These are phyloP conservation scores for Pinus tabuliformis DNA, from an alignment of 75 land plant genomes.

Conservation along the genomic window DNA sequence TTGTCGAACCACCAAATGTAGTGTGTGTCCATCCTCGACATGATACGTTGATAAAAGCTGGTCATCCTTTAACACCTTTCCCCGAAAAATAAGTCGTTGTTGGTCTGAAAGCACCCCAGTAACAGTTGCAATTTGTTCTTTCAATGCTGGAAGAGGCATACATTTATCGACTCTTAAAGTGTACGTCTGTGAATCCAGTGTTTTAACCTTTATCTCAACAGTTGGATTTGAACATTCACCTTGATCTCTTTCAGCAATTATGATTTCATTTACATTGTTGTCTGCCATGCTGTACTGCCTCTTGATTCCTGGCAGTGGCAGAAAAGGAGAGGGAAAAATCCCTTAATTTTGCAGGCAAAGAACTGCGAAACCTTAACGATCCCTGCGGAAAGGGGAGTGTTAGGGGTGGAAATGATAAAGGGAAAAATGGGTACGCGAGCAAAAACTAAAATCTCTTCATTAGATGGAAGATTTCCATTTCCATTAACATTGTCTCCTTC, in stretches of 20 bases:
- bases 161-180: constrained; percentile 65
- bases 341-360: too few species aligned
- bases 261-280: constrained; percentile 1
- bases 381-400: too few species aligned
- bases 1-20: too few species aligned
- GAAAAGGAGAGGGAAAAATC: too few species aligned
- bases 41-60: constrained; percentile 87
- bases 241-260: constrained; percentile 10
- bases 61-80: constrained; percentile 94
- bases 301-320: neutral
- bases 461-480: neutral
- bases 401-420: too few species aligned
- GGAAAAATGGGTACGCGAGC: too few species aligned
- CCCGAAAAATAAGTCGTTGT: constrained; percentile 91
- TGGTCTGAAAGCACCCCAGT: constrained; percentile 87
- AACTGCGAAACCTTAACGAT: too few species aligned
- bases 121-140: constrained; percentile 78
- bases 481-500: neutral
- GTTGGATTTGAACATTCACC: constrained; percentile 45
- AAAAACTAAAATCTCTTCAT: neutral
- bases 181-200: constrained; percentile 82
- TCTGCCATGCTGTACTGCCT: neutral
- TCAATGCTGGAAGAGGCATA: constrained; percentile 77
- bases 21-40: too few species aligned
- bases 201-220: constrained; percentile 80